These are phyloP conservation scores for Anastatica hierochuntica DNA, from an alignment of 345 rosid species.

Conservation along the genomic window DNA sequence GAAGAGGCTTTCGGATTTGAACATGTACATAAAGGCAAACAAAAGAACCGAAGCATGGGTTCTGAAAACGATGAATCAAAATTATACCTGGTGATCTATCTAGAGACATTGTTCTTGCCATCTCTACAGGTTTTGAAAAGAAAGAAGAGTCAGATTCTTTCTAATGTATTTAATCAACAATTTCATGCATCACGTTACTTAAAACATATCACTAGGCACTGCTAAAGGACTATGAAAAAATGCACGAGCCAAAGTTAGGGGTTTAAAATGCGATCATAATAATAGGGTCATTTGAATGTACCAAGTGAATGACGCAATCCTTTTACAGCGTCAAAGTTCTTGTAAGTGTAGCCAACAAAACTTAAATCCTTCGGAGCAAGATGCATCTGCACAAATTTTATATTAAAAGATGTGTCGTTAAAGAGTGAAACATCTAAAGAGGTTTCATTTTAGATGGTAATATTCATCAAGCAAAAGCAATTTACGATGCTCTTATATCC, in stretches of 20 bases:
- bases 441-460: too few species aligned
- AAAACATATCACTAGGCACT: not conserved
- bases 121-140: slow-evolving; percentile 19
- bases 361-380: slow-evolving; percentile 84
- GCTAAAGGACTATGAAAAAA: too few species aligned
- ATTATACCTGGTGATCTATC: slow-evolving; percentile 25
- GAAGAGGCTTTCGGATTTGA: not conserved
- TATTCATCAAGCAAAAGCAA: not conserved
- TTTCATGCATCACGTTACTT: not conserved
- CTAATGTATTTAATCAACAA: not conserved
- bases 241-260: too few species aligned
- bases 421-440: not conserved
- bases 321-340: slow-evolving; percentile 92
- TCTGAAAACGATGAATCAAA: too few species aligned
- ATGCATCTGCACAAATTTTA: slow-evolving; percentile 33
- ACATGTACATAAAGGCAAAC: too few species aligned
- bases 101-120: slow-evolving; percentile 30
- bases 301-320: slow-evolving; percentile 54
- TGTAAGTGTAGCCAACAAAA: slow-evolving; percentile 95
- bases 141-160: slow-evolving; percentile 12
- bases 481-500: not conserved
- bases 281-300: slow-evolving; percentile 25
- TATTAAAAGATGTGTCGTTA: slow-evolving; percentile 4
- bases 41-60: too few species aligned
- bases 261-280: too few species aligned